Percentiles rank a stretch among this genome's conserved stretches.
These are phyloP conservation scores for Coprinopsis sp. DNA, from an alignment of 768 basidiomycete species.

Conservation along the genomic window DNA sequence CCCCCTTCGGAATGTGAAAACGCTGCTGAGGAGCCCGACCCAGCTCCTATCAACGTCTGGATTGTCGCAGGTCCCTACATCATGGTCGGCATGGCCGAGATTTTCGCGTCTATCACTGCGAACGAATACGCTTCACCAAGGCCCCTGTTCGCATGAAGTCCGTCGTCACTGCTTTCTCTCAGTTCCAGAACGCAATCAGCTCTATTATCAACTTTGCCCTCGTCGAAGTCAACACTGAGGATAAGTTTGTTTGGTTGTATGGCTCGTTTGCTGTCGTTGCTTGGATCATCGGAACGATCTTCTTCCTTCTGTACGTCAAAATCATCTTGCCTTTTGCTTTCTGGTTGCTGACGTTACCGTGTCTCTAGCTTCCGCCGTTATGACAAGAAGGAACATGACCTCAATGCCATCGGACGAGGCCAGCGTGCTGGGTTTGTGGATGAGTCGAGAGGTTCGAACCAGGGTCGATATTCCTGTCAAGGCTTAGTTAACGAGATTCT, in stretches of 20 bases:
- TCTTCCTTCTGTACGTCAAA: slow-evolving; percentile 39
- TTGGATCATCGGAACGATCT: slow-evolving; percentile 41
- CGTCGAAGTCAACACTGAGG: slow-evolving; percentile 40
- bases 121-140: slow-evolving; percentile 62
- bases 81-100: slow-evolving; percentile 53
- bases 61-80: slow-evolving; percentile 46
- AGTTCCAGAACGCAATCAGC: slow-evolving; percentile 46
- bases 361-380: slow-evolving; percentile 38
- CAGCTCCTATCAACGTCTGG: slow-evolving; percentile 47
- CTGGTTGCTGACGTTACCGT: background rate
- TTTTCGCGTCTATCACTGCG: slow-evolving; percentile 55
- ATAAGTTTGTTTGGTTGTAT: slow-evolving; percentile 43
- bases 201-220: slow-evolving; percentile 47
- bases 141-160: slow-evolving; percentile 63
- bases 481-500: too few species aligned
- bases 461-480: too few species aligned
- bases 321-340: background rate
- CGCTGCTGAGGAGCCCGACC: slow-evolving; percentile 24
- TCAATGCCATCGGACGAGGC: slow-evolving; percentile 44
- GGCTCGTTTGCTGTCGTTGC: slow-evolving; percentile 42
- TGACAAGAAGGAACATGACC: slow-evolving; percentile 38
- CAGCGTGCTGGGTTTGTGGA: slow-evolving; percentile 34
- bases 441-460: too few species aligned
- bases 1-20: slow-evolving; percentile 38
- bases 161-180: slow-evolving; percentile 53